Evolutionary conservation across 495 filamentous ascomycete genomes (phyloP).

Genomic region (Neurospora sp.): DNA sequence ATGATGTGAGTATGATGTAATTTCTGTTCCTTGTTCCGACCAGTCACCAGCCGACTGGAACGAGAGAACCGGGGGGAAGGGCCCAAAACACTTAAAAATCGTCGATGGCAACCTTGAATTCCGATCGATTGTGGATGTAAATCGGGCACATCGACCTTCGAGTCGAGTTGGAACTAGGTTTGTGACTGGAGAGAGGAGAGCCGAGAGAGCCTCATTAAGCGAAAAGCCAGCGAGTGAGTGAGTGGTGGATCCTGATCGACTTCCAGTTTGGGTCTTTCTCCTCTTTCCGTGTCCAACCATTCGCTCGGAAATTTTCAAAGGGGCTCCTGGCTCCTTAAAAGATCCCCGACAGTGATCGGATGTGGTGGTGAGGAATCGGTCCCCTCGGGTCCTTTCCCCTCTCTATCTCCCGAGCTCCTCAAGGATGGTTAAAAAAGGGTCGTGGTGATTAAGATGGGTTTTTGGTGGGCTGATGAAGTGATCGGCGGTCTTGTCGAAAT

Average conservation of each 20-base stretch:
- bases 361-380: not conserved
- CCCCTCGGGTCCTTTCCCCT: not conserved
- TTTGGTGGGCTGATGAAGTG: not conserved
- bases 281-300: not conserved
- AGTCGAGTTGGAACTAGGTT: not conserved
- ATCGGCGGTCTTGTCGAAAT: not conserved
- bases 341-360: not conserved
- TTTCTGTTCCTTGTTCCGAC: not conserved
- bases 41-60: not conserved
- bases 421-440: not conserved
- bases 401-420: not conserved
- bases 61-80: not conserved
- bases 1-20: not conserved
- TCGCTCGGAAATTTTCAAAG: not conserved
- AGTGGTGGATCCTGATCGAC: not conserved
- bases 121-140: not conserved
- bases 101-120: not conserved
- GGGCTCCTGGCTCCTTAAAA: not conserved
- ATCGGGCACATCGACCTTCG: not conserved
- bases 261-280: not conserved
- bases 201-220: not conserved
- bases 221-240: not conserved
- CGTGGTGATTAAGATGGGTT: not conserved
- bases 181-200: not conserved
- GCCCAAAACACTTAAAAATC: not conserved